These are phyloP conservation scores for Psilocybe azurescens DNA, from an alignment of 768 basidiomycete species.

Conservation along the genomic window DNA sequence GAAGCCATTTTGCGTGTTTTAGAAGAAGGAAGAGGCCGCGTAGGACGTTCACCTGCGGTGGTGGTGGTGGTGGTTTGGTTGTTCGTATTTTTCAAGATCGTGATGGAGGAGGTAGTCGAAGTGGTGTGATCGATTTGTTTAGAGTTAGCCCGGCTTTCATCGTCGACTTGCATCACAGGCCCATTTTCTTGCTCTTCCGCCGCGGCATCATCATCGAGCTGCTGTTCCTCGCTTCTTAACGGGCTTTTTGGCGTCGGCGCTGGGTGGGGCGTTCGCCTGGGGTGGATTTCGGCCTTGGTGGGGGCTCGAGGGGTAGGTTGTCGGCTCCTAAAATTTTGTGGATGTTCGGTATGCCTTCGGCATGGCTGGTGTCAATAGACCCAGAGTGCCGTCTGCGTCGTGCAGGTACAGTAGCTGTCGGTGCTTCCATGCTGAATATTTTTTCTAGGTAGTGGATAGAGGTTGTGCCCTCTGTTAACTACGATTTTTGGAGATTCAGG, in stretches of 20 bases:
- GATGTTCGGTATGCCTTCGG: slow-evolving; percentile 21
- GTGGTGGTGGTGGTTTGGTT: slow-evolving; percentile 24
- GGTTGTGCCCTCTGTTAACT: neutral
- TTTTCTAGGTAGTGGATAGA: neutral
- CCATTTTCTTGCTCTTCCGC: slow-evolving; percentile 23
- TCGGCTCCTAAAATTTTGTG: slow-evolving; percentile 23
- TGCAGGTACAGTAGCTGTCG: slow-evolving; percentile 37
- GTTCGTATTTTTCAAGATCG: slow-evolving; percentile 29
- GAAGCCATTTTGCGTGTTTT: slow-evolving; percentile 59
- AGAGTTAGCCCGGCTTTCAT: slow-evolving; percentile 14
- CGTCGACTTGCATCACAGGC: slow-evolving; percentile 28
- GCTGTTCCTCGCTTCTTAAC: slow-evolving; percentile 38
- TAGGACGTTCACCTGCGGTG: slow-evolving; percentile 52
- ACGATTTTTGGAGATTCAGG: neutral
- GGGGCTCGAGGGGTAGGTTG: slow-evolving; percentile 44
- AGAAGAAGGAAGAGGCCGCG: slow-evolving; percentile 62
- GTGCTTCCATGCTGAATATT: slow-evolving; percentile 6
- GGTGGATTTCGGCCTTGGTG: slow-evolving; percentile 77
- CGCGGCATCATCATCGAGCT: slow-evolving; percentile 28
- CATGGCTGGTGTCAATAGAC: slow-evolving; percentile 45
- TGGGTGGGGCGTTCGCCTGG: slow-evolving; percentile 65
- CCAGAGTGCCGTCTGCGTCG: slow-evolving; percentile 72
- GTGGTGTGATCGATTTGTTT: slow-evolving; percentile 12
- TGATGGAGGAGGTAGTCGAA: slow-evolving; percentile 22
- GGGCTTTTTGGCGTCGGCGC: slow-evolving; percentile 52